Evolutionary conservation across 2,329 filamentous ascomycete genomes (phyloP).

Genomic region (Cladosporium sphaerospermum): DNA sequence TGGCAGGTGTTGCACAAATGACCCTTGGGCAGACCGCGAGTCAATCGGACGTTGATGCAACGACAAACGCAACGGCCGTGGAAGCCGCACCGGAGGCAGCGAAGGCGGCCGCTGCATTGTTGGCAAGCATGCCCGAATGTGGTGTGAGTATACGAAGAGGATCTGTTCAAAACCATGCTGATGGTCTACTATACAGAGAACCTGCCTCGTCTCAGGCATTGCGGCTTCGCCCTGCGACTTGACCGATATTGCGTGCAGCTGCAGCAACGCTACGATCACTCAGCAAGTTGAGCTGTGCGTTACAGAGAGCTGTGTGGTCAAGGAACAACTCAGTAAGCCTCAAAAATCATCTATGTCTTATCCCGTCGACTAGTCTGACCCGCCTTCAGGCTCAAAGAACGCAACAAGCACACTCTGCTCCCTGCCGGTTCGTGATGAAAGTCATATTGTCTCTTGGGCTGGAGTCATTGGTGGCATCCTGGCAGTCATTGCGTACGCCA

Average conservation of each 20-base stretch:
- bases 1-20: too few species aligned
- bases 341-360: not conserved
- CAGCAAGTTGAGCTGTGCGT: conserved; percentile 12
- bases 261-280: conserved; percentile 14
- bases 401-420: conserved; percentile 6
- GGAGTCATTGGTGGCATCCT: conserved; percentile 16
- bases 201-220: conserved; percentile 14
- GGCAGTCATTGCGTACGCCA: conserved; percentile 14
- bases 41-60: not conserved
- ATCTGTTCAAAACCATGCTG: not conserved
- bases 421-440: conserved; percentile 12
- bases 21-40: too few species aligned
- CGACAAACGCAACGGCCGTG: not conserved
- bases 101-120: not conserved
- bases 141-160: not conserved
- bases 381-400: conserved; percentile 9
- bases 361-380: not conserved
- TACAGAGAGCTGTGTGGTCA: conserved; percentile 3
- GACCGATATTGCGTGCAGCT: conserved; percentile 18
- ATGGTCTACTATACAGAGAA: conserved; percentile 11
- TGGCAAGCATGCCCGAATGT: conserved; percentile 6
- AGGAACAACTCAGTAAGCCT: conserved; percentile 3
- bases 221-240: conserved; percentile 15
- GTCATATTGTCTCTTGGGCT: conserved; percentile 9
- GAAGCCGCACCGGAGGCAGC: not conserved